Base-by-base conservation (phyloP, 2,329 filamentous ascomycete genomes). In the Fusarium anguioides region DNA sequence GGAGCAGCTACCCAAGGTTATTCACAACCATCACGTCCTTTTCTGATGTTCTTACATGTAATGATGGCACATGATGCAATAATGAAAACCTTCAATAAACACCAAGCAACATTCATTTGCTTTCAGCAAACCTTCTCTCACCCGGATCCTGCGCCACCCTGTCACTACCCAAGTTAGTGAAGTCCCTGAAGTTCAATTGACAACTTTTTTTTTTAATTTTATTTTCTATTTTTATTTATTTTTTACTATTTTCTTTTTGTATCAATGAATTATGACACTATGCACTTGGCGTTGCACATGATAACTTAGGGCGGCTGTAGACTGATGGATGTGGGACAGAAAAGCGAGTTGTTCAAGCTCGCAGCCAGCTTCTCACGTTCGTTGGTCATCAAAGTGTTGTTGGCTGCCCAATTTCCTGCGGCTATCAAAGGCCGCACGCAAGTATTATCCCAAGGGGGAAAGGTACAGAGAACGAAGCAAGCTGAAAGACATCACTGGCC, bases 1-100 rank as follows among this genome's bases (percentile, higher is more conserved):
- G 44, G 36, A 47, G 51, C 45, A 57, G 51, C 59, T 60, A 67
- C 33, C 42, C 44, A 53, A 54, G 36, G 44, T 64, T 64, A 55
- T 49, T 54, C 50, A 60, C 42, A 71, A 52, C 55, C 49, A 59
- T 58, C 46, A 29, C 35, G 12, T 31, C 18, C 26, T 36, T 59
- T 55, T 51, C 47, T 27, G 29, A 8, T 26, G 35, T 51, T 44
- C 11, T 45, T n/a, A 33, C 21, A 55, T 52, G 54, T 18, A 50
- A 62, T 68, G 56, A 68, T 68, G 55, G 44, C 36, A 50, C 51
- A 72, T 71, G 63, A 71, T 69, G 68, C 53, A 61, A 69, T 61
- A 18, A 57, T 66, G 56, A 54, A 61, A 51, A 31, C 24, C 27
- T 40, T 41, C 11, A 35, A 39, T 31, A 53, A 54, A 42, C 37